A percentile compares a stretch with the other conserved stretches of the same genome.
phyloP scores from a whole-genome alignment of 2,329 filamentous ascomycete species.

The Fusarium subglutinans region DNA sequence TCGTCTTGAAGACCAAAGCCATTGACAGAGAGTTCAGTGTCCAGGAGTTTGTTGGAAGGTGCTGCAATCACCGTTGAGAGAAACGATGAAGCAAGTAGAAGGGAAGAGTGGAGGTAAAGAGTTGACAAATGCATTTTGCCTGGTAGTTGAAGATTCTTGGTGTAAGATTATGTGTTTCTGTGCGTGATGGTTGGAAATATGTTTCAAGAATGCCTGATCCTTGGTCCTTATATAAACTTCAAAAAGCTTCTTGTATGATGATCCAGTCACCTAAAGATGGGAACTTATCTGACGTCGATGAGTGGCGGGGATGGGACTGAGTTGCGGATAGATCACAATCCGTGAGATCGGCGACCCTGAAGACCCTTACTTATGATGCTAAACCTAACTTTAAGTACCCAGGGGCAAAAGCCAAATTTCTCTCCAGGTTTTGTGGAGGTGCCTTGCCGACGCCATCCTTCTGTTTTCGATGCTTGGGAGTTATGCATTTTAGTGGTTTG shows the following conservation, averaged over 20 bases:
- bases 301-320: background rate
- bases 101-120: background rate
- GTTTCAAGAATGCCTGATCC: background rate
- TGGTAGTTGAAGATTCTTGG: background rate
- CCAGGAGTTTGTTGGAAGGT: background rate
- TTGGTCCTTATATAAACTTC: background rate
- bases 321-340: slow-evolving; percentile 16
- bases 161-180: background rate
- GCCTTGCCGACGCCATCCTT: background rate
- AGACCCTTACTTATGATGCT: background rate
- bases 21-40: background rate
- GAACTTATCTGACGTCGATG: background rate
- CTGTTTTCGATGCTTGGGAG: background rate
- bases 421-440: background rate
- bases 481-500: slow-evolving; percentile 1
- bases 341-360: slow-evolving; percentile 19
- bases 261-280: background rate
- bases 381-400: slow-evolving; percentile 11
- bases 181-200: background rate
- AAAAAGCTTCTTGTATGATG: background rate
- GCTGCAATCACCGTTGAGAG: background rate
- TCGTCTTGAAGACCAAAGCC: background rate
- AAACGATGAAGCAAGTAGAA: slow-evolving; percentile 16
- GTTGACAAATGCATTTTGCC: slow-evolving; percentile 26
- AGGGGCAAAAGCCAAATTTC: background rate